Conservation (phyloP, 2,329 filamentous ascomycete genomes). For the Dothistroma pini region DNA sequence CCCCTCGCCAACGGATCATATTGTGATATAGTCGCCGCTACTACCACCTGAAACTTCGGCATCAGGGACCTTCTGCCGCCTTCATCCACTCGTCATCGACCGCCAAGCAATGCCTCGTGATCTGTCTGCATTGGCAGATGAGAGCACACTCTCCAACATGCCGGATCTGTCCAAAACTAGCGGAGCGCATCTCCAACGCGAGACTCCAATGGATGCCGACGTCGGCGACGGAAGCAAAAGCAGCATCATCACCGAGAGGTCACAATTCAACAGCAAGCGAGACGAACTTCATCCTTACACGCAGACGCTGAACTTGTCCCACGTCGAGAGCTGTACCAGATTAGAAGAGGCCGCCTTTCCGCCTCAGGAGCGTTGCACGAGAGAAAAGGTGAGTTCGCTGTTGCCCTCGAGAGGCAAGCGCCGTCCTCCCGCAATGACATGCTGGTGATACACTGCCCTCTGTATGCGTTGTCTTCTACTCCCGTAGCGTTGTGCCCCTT, state of each 20-base stretch:
- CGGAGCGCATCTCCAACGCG: slow-evolving; percentile 1
- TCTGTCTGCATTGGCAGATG: slow-evolving; percentile 31
- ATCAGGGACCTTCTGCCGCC: background rate
- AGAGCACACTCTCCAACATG: slow-evolving; percentile 28
- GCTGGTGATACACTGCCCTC: slow-evolving; percentile 25
- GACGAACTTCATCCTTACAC: slow-evolving; percentile 68
- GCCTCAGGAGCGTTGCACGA: slow-evolving; percentile 53
- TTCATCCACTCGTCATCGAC: background rate
- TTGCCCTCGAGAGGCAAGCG: slow-evolving; percentile 8
- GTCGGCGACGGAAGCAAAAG: slow-evolving; percentile 11
- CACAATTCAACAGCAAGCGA: slow-evolving; percentile 31
- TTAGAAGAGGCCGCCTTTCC: slow-evolving; percentile 59
- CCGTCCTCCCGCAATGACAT: slow-evolving; percentile 22
- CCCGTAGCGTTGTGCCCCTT: slow-evolving; percentile 19
- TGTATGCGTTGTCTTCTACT: slow-evolving; percentile 29
- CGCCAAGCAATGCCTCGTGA: slow-evolving; percentile 41
- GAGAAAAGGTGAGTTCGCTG: slow-evolving; percentile 54
- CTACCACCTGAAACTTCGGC: background rate
- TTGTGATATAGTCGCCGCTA: background rate
- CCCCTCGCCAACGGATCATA: background rate
- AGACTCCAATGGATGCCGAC: slow-evolving; percentile 8
- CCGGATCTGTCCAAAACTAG: slow-evolving; percentile 37
- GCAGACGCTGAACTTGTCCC: slow-evolving; percentile 65
- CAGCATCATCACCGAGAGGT: slow-evolving; percentile 16
- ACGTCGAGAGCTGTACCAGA: slow-evolving; percentile 59